Evolutionary conservation across 78 protist species (phyloP).

Genomic region (Dictyostelium brefeldianum): DNA sequence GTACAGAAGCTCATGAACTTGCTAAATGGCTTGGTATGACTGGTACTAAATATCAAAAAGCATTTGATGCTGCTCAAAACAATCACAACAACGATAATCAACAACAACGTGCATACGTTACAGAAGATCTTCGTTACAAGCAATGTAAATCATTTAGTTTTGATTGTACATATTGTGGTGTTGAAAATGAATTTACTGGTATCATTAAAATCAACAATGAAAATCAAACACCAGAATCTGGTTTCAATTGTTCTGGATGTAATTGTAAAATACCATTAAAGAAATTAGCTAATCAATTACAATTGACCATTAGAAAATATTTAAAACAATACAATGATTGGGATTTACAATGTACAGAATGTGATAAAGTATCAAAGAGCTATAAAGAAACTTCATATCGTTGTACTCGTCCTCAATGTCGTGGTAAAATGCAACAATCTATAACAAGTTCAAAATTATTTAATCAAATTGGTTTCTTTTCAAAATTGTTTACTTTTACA

Average conservation of each 20-base stretch:
- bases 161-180: constrained; percentile 20
- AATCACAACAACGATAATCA: not conserved
- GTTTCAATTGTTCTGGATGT: constrained; percentile 19
- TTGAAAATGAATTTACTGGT: not conserved
- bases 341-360: constrained; percentile 36
- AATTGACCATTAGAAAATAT: not conserved
- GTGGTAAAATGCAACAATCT: constrained; percentile 28
- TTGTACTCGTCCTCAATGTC: constrained; percentile 15
- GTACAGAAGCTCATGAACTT: constrained; percentile 16
- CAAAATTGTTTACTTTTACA: not conserved
- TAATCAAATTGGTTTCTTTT: constrained; percentile 26
- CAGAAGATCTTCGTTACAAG: constrained; percentile 19
- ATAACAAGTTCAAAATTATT: not conserved
- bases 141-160: constrained; percentile 21
- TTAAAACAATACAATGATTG: constrained; percentile 37
- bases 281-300: constrained; percentile 20
- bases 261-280: not conserved
- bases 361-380: constrained; percentile 20
- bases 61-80: not conserved
- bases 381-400: not conserved
- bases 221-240: not conserved
- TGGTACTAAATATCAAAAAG: constrained; percentile 36
- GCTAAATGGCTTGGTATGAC: constrained; percentile 66
- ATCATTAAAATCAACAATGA: not conserved
- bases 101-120: not conserved